These are phyloP conservation scores for Hemileccinum impolitum DNA, from an alignment of 768 basidiomycete genomes.

Conservation along the genomic window DNA sequence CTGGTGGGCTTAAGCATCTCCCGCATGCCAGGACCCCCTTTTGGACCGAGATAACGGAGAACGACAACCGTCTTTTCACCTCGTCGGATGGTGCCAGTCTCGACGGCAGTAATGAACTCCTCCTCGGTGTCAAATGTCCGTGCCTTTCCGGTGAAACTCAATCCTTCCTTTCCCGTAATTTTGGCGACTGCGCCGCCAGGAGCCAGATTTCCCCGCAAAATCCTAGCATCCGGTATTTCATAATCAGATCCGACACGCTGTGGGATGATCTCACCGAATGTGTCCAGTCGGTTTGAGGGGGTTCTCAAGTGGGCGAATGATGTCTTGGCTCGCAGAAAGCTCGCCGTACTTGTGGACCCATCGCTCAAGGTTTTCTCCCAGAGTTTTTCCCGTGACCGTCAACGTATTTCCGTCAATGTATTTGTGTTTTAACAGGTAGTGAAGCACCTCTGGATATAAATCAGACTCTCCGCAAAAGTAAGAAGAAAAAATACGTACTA, in stretches of 20 bases:
- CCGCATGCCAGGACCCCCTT: conserved; percentile 98
- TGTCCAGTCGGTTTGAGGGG: conserved; percentile 91
- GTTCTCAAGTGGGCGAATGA: conserved; percentile 82
- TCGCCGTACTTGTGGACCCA: conserved; percentile 83
- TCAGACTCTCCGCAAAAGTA: background rate
- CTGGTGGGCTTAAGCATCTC: conserved; percentile 99
- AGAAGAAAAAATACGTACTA: conserved; percentile 48
- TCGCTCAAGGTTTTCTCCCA: conserved; percentile 89
- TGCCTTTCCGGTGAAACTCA: conserved; percentile 87
- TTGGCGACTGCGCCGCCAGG: conserved; percentile 96
- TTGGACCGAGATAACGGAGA: conserved; percentile 92
- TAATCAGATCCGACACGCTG: conserved; percentile 2
- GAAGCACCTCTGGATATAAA: conserved; percentile 62
- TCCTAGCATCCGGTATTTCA: conserved; percentile 42
- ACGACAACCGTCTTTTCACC: conserved; percentile 97
- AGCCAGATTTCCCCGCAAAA: conserved; percentile 88
- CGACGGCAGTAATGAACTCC: conserved; percentile 84
- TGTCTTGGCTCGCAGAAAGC: conserved; percentile 69
- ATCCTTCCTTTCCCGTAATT: conserved; percentile 94
- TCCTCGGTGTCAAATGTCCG: conserved; percentile 90
- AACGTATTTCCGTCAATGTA: conserved; percentile 87
- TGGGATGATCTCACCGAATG: conserved; percentile 55
- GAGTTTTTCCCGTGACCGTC: conserved; percentile 86
- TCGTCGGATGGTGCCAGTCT: conserved; percentile 82
- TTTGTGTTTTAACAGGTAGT: conserved; percentile 81